Evolutionary conservation across 2,329 filamentous ascomycete genomes (phyloP), one percentile per base, ranked within the genome.

Genomic region (Penicillium sp.): DNA sequence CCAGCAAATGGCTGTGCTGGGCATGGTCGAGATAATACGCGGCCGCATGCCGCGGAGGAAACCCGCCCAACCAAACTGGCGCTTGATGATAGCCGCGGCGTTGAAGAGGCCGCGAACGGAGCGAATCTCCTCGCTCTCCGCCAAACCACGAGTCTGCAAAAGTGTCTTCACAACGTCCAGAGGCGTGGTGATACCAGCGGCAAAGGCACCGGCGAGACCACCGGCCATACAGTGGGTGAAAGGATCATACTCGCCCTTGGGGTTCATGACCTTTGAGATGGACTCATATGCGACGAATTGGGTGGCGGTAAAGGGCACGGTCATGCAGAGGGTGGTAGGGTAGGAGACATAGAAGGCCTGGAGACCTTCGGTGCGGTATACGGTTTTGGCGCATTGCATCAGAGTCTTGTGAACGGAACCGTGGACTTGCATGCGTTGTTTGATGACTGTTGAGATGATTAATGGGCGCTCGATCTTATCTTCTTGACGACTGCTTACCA

Each of bases 1-100:
- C 95, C 95, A 99, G 83, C 95, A 99, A 72, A 99, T 99, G n/a
- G 95, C 95, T 36, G 95, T 99, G 79, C 93, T 97, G 18, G 95
- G 95, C 90, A 98, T 98, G 1, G 95, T 96, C 11, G 93, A 97
- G 62, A 99, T 88, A 50, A 99, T 89, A 70, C 95, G 85, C 49
- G 95, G 95, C 69, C 90, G 88, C 73, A 97, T 86, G 44, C 95
- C 95, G 73, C 96, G 93, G 80, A 97, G 93, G 78, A 98, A 99
- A 3, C 95, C 95, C 57, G 81, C 82, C 70, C 90, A 83, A 37
- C 95, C 95, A 73, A 96, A 94, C 71, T 93, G 87, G 69, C 86
- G 85, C 75, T 92, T 90, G 64, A 97, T 87, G 59, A 97, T 87
- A 62, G 84, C 83, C 63, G 92, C 94, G 7, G 92, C 93, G 46